Base-by-base conservation (phyloP, 2,329 filamentous ascomycete species). In the Myrmaecium sp. region DNA sequence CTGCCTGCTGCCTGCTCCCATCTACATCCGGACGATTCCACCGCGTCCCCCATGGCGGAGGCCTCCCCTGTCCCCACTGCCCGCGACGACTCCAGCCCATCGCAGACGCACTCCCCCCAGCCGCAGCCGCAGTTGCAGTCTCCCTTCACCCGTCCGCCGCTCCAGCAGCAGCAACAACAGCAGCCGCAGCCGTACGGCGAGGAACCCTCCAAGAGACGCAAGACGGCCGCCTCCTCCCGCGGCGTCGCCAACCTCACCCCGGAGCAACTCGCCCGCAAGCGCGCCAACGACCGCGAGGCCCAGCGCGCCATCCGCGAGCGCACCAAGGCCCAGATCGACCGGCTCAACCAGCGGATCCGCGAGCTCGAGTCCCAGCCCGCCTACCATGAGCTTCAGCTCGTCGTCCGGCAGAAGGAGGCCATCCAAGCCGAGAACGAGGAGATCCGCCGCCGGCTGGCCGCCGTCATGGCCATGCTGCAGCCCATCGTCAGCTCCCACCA, bases 271-370 rank as follows among this genome's bases (percentile, higher is more conserved):
- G 80, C 77, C 16, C 78, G 83, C 51, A 94, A 93, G 60, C 67
- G 84, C 36, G 80, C 81, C 43, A 93, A 93, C 66, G 81, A 91
- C 47, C 73, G 81, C 31, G 80, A 91, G 50, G 82, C 81, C 16
- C 81, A 92, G 49, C 68, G 81, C 25, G 80, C 79, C 20, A 89
- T 91, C 32, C 66, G 81, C 21, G 78, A 86, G 55, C 69, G 81
- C 29, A 89, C 80, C 15, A 81, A 75, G 54, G 68, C 71, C 31
- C 76, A 79, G 49, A 89, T 89, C 38, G 78, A 86, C 45, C 57
- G 54, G 5, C 59, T 89, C 32, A 77, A 89, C 49, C 62, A 62
- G 33, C 64, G 69, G 34, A 83, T 91, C 33, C 62, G 66, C 29
- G 77, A 86, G 34, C 62, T 91, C 37, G 79, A 78, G 30, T 74